Evolutionary conservation across 2,329 filamentous ascomycete genomes (phyloP), one percentile per base, ranked within the genome.

Genomic region (Colletotrichum liaoningense): DNA sequence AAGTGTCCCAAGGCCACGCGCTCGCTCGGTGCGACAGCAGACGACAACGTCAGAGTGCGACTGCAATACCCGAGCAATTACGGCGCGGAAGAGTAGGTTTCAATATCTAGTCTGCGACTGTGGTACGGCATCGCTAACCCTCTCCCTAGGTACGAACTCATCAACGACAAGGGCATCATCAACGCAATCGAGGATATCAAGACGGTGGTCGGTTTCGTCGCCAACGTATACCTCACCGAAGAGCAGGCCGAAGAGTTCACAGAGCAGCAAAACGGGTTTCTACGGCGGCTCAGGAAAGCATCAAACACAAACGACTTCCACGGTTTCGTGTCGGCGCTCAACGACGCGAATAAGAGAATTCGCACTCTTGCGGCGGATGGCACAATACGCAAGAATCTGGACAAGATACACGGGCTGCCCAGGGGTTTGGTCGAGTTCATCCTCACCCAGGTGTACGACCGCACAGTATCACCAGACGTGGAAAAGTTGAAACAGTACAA

Each of bases 401-500:
- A 93, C 76, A 84, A 86, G 60, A 90, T 91, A 80, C 92, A 93
- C 78, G 88, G 89, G 59, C 85, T 98, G 22, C 91, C 93, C 7
- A 87, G 94, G 56, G 90, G 91, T 57, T 89, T 95, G 62, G 92
- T 95, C 59, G 91, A 93, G 76, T 92, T 95, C 76, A 96, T 98
- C 77, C 89, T 97, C 55, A 92, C 90, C 67, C 95, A 99, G 81
- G 93, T 95, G 26, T 98, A 98, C 84, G 92, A 95, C 78, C 94
- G 97, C 63, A 97, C 95, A 5, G 97, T 99, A 8, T 97, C 95
- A 2, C 95, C 95, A 6, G 91, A 93, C 74, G 95, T 98, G 28
- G 94, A 97, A 75, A 90, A 93, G 11, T 90, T 98, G 14, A 91
- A 92, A 72, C 92, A 94, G 78, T 98, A 98, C 81, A 91, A 97